Percentiles rank a stretch among this genome's conserved stretches.
Evolutionary conservation across 768 basidiomycete species (phyloP).

Genomic region (Leucocoprinus sp.): DNA sequence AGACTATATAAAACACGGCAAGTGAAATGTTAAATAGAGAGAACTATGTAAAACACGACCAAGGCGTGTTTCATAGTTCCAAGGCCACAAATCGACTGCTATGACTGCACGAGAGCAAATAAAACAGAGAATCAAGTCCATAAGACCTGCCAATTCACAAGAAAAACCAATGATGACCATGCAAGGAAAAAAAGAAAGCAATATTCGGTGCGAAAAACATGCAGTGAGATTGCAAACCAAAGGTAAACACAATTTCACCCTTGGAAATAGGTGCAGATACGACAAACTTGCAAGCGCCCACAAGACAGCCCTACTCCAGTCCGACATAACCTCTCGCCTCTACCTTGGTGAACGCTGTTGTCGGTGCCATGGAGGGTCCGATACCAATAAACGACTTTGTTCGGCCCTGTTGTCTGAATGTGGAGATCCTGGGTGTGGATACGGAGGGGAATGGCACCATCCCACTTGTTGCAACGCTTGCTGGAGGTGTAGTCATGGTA

Average conservation of each 20-base stretch:
- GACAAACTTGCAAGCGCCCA: not conserved
- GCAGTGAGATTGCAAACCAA: not conserved
- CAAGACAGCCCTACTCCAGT: constrained; percentile 23
- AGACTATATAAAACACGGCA: constrained; percentile 4
- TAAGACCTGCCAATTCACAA: no score
- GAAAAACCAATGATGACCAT: no score
- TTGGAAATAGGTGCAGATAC: constrained; percentile 6
- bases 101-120: constrained; percentile 9
- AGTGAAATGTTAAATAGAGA: not conserved
- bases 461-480: constrained; percentile 17
- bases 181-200: constrained; percentile 4
- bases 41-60: constrained; percentile 4
- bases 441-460: constrained; percentile 48
- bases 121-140: constrained; percentile 4
- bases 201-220: constrained; percentile 1
- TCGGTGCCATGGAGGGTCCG: constrained; percentile 60
- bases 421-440: constrained; percentile 62
- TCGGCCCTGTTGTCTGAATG: constrained; percentile 56
- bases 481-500: constrained; percentile 45
- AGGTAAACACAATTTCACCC: not conserved
- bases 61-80: constrained; percentile 7
- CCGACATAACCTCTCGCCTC: constrained; percentile 79
- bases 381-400: constrained; percentile 71
- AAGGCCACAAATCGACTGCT: constrained; percentile 6
- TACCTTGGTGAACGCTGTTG: constrained; percentile 75